These are phyloP conservation scores for Cyberlindnera lachancei DNA, from an alignment of 805 yeast species.

Conservation along the genomic window DNA sequence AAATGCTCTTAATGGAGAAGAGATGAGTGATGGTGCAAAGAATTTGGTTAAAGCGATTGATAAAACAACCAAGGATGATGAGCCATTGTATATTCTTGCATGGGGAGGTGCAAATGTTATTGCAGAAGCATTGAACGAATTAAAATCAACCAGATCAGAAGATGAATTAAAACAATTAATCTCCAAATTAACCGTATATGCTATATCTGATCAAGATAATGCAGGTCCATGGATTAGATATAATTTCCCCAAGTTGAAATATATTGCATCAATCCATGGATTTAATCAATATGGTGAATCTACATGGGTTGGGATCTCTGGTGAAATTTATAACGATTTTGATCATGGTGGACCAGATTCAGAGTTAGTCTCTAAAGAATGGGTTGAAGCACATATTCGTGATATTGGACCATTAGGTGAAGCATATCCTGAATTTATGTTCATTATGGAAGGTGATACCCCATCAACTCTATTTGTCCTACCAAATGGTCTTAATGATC, in stretches of 20 bases:
- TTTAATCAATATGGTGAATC: slow-evolving; percentile 24
- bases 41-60: slow-evolving; percentile 21
- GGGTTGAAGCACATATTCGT: slow-evolving; percentile 21
- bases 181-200: slow-evolving; percentile 18
- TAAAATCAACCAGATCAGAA: slow-evolving; percentile 11
- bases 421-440: slow-evolving; percentile 20
- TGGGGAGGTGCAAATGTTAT: slow-evolving; percentile 28
- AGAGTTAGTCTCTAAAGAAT: slow-evolving; percentile 19
- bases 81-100: slow-evolving; percentile 18
- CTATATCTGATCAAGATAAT: slow-evolving; percentile 28
- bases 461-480: slow-evolving; percentile 22
- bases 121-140: slow-evolving; percentile 26
- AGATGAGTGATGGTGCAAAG: slow-evolving; percentile 22
- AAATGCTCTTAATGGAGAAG: slow-evolving; percentile 10
- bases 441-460: slow-evolving; percentile 28
- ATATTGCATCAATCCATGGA: slow-evolving; percentile 23
- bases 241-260: slow-evolving; percentile 20
- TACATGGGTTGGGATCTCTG: slow-evolving; percentile 27
- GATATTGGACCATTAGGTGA: slow-evolving; percentile 23
- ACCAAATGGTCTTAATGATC: slow-evolving; percentile 26
- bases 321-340: slow-evolving; percentile 17
- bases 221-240: slow-evolving; percentile 27
- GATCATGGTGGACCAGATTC: slow-evolving; percentile 24
- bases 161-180: slow-evolving; percentile 12
- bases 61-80: slow-evolving; percentile 9